Conservation (phyloP, 352 stramenopile genomes). For the Phytopythium sindhum region DNA sequence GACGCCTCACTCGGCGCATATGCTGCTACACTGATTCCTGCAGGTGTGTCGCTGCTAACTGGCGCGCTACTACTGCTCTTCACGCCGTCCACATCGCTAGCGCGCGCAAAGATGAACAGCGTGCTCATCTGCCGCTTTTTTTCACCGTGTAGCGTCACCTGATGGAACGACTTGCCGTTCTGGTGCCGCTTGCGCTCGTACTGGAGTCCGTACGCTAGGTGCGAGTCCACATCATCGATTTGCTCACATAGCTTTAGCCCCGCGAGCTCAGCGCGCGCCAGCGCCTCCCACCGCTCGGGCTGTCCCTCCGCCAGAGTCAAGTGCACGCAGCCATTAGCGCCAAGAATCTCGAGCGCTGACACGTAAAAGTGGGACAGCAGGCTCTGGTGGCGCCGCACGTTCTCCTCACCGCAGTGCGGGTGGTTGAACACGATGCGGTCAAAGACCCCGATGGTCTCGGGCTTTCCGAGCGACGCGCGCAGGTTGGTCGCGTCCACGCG, state of each 20-base stretch:
- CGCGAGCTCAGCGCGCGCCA: slow-evolving; percentile 37
- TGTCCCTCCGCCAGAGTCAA: slow-evolving; percentile 77
- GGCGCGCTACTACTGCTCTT: background rate
- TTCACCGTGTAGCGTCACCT: slow-evolving; percentile 67
- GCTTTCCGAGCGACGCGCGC: slow-evolving; percentile 22
- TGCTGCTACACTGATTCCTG: background rate
- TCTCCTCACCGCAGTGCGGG: slow-evolving; percentile 91
- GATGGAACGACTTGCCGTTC: slow-evolving; percentile 85
- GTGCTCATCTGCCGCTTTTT: slow-evolving; percentile 62
- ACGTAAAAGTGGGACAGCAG: slow-evolving; percentile 91
- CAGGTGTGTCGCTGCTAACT: background rate
- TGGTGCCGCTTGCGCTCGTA: slow-evolving; percentile 88
- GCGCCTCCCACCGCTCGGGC: slow-evolving; percentile 70
- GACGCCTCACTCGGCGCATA: slow-evolving; percentile 3
- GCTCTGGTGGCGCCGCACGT: slow-evolving; percentile 79
- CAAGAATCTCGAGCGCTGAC: slow-evolving; percentile 49
- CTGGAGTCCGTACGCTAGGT: slow-evolving; percentile 27
- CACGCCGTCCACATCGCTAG: background rate
- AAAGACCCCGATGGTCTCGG: slow-evolving; percentile 26
- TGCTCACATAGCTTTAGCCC: slow-evolving; percentile 44
- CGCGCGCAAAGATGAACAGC: slow-evolving; percentile 51
- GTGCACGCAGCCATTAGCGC: slow-evolving; percentile 36
- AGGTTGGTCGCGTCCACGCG: slow-evolving; percentile 69
- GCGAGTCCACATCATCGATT: slow-evolving; percentile 45
- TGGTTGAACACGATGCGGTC: slow-evolving; percentile 93